Evolutionary conservation across 2,329 filamentous ascomycete genomes (phyloP).

Genomic region (Xylariaceae sp.): DNA sequence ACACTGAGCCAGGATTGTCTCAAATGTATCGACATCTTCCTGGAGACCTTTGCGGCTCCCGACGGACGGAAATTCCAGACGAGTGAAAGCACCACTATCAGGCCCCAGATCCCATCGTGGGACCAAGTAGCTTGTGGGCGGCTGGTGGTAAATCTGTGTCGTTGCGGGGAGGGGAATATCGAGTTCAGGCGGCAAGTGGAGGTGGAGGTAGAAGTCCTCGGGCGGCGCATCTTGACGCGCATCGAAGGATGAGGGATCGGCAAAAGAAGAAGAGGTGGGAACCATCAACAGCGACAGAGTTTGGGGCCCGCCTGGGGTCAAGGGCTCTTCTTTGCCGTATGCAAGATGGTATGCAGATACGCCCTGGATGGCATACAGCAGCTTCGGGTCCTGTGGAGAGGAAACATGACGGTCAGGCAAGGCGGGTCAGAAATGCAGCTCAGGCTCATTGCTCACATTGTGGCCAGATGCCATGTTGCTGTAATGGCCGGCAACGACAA

Average conservation of each 20-base stretch:
- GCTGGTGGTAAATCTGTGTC: slow-evolving; percentile 96
- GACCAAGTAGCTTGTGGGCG: slow-evolving; percentile 87
- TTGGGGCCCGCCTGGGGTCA: slow-evolving; percentile 83
- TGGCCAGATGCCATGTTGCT: slow-evolving; percentile 42
- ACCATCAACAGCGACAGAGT: slow-evolving; percentile 95
- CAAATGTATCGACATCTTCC: slow-evolving; percentile 93
- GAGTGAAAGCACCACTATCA: slow-evolving; percentile 84
- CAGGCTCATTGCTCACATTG: slow-evolving; percentile 33
- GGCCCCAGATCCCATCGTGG: slow-evolving; percentile 91
- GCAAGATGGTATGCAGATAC: slow-evolving; percentile 89
- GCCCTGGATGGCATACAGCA: slow-evolving; percentile 71
- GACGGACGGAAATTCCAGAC: slow-evolving; percentile 80
- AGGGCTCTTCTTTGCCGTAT: slow-evolving; percentile 75
- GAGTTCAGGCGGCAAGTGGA: slow-evolving; percentile 90
- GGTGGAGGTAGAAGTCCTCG: slow-evolving; percentile 95
- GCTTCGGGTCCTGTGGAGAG: slow-evolving; percentile 53
- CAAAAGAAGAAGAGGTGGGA: slow-evolving; percentile 74
- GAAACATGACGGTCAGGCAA: neutral
- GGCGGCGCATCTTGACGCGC: slow-evolving; percentile 54
- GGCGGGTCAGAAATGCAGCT: no score
- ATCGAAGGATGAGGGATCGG: slow-evolving; percentile 51
- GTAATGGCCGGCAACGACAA: neutral
- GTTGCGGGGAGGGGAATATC: slow-evolving; percentile 91
- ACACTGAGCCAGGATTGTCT: slow-evolving; percentile 96
- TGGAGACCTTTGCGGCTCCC: slow-evolving; percentile 72